phyloP scores from a whole-genome alignment of 2,329 filamentous ascomycete genomes.

The Fusarium sp. region DNA sequence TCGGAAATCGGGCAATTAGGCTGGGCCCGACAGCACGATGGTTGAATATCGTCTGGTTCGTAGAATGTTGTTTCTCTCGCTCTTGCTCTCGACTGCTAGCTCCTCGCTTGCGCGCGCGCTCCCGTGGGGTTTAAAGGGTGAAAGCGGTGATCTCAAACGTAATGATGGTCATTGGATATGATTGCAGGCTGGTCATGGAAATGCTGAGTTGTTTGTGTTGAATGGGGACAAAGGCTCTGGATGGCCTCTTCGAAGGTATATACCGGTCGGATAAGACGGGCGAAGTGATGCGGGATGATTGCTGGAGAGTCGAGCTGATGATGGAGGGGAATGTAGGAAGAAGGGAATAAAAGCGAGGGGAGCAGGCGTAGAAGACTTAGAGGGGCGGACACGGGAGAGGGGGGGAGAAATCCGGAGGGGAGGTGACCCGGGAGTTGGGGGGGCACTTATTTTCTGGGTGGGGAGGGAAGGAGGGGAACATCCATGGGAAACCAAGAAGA shows the following conservation, averaged over 20 bases:
- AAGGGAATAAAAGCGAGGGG: slow-evolving; percentile 52
- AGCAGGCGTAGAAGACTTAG: slow-evolving; percentile 47
- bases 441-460: slow-evolving; percentile 48
- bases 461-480: slow-evolving; percentile 49
- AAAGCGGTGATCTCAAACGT: slow-evolving; percentile 67
- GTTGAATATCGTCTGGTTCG: slow-evolving; percentile 70
- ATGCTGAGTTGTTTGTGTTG: slow-evolving; percentile 54
- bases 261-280: slow-evolving; percentile 51
- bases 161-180: slow-evolving; percentile 68
- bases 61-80: slow-evolving; percentile 50
- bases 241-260: slow-evolving; percentile 49
- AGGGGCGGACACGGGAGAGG: slow-evolving; percentile 48
- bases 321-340: slow-evolving; percentile 45
- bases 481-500: slow-evolving; percentile 44
- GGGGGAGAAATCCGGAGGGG: slow-evolving; percentile 49
- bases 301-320: slow-evolving; percentile 46
- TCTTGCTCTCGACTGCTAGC: slow-evolving; percentile 59
- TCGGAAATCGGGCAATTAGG: slow-evolving; percentile 47
- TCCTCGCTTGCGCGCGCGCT: slow-evolving; percentile 74
- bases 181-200: slow-evolving; percentile 61
- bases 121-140: slow-evolving; percentile 81
- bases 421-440: slow-evolving; percentile 46
- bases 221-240: slow-evolving; percentile 50
- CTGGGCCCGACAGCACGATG: slow-evolving; percentile 64
- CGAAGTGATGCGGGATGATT: slow-evolving; percentile 47